Conservation (phyloP, 139 green algal genomes). For the Pseudopediastrum boryanum region DNA sequence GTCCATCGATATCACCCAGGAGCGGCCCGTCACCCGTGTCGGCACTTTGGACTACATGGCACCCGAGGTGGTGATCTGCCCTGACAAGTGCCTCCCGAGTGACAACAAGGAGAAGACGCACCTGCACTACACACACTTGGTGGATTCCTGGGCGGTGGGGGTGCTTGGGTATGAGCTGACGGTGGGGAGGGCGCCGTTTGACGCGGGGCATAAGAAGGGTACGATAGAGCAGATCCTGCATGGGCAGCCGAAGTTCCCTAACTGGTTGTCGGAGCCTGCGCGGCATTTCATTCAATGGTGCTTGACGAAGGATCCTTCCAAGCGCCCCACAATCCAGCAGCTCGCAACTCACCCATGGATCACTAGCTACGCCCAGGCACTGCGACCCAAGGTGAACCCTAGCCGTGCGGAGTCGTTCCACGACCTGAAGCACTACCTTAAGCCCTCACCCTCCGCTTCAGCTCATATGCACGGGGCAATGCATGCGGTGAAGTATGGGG, state of each 20-base stretch:
- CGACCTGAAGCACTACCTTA: too few relatives aligned
- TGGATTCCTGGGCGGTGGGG: conserved; percentile 70
- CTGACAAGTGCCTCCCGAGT: conserved; percentile 73
- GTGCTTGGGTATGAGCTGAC: conserved; percentile 72
- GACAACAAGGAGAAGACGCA: conserved; percentile 78
- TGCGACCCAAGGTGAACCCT: background rate
- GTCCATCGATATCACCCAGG: conserved; percentile 63
- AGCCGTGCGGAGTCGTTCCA: conserved; percentile 21
- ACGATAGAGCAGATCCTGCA: conserved; percentile 58
- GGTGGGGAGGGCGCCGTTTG: conserved; percentile 62
- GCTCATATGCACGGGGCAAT: too few relatives aligned
- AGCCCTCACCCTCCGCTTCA: too few relatives aligned
- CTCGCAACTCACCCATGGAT: conserved; percentile 59
- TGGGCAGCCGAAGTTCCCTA: conserved; percentile 41
- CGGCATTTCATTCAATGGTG: conserved; percentile 51
- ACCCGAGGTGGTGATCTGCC: conserved; percentile 62
- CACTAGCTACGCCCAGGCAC: conserved; percentile 7
- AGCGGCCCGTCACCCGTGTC: conserved; percentile 66
- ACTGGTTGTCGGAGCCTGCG: conserved; percentile 42
- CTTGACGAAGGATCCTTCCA: conserved; percentile 48
- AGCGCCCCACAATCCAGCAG: conserved; percentile 46
- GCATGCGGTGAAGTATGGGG: too few relatives aligned
- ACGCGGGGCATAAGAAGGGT: conserved; percentile 61
- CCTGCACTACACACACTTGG: conserved; percentile 55
- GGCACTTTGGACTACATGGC: conserved; percentile 72